Evolutionary conservation across 495 filamentous ascomycete genomes (phyloP).

Genomic region (Rhizodiscina lignyota): DNA sequence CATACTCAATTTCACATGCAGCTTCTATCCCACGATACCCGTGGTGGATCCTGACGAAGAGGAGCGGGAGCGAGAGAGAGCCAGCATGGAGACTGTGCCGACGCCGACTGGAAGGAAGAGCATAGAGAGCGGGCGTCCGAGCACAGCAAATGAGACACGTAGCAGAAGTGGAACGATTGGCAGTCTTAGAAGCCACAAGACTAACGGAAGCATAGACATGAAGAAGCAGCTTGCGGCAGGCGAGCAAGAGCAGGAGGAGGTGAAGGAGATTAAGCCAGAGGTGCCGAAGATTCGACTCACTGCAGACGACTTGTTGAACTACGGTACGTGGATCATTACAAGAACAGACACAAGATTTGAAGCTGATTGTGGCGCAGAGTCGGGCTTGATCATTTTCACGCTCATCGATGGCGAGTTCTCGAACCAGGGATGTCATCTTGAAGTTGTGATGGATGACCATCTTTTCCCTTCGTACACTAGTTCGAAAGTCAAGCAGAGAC

Average conservation of each 20-base stretch:
- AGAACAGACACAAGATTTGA: background rate
- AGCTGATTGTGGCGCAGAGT: background rate
- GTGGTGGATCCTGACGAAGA: conserved; percentile 90
- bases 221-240: conserved; percentile 25
- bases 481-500: conserved; percentile 46
- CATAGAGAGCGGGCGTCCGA: background rate
- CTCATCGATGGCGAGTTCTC: conserved; percentile 74
- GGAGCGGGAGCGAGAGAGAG: conserved; percentile 27
- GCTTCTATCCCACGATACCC: conserved; percentile 82
- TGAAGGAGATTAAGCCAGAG: conserved; percentile 31
- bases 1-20: conserved; percentile 60
- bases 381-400: conserved; percentile 86
- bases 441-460: conserved; percentile 90
- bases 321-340: conserved; percentile 33
- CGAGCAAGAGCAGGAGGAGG: conserved; percentile 40
- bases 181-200: conserved; percentile 5
- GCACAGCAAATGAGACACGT: background rate
- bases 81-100: conserved; percentile 3
- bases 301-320: conserved; percentile 59
- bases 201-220: conserved; percentile 18
- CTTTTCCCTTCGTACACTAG: conserved; percentile 80
- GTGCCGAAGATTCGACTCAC: conserved; percentile 62
- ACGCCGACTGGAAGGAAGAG: conserved; percentile 2
- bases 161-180: no score
- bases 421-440: conserved; percentile 58